Evolutionary conservation across 345 rosid genomes (phyloP).

Genomic region (Dovyalis caffra): DNA sequence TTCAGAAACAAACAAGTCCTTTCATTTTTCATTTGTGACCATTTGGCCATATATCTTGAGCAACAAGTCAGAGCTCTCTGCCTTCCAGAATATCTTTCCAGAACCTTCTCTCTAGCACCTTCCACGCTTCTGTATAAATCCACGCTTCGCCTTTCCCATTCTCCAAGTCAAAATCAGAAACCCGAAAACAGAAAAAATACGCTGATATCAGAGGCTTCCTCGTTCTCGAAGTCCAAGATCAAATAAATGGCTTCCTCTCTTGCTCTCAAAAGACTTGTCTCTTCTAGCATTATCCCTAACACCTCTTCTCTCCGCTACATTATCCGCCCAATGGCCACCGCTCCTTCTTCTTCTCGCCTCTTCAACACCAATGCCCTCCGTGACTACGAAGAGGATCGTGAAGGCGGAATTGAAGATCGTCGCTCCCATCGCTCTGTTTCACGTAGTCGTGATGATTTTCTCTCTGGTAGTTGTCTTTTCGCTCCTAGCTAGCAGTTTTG

Average conservation of each 20-base stretch:
- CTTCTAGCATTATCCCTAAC: conserved; percentile 24
- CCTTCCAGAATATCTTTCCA: too few species aligned
- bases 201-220: too few species aligned
- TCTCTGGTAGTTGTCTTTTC: conserved; percentile 31
- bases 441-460: conserved; percentile 15
- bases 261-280: conserved; percentile 32
- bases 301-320: conserved; percentile 9
- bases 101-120: too few species aligned
- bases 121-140: too few species aligned
- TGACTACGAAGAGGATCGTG: conserved; percentile 17
- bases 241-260: conserved; percentile 40
- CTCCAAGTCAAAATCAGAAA: too few species aligned
- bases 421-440: conserved; percentile 15
- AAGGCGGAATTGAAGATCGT: conserved; percentile 17
- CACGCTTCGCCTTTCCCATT: too few species aligned
- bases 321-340: conserved; percentile 16
- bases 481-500: neutral
- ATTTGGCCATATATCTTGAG: too few species aligned
- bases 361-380: conserved; percentile 41
- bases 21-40: too few species aligned
- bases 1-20: too few species aligned
- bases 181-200: too few species aligned
- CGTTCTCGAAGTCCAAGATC: neutral
- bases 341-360: conserved; percentile 29
- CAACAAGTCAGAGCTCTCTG: too few species aligned